Base-by-base conservation (phyloP, 2,329 filamentous ascomycete genomes). In the Phoma sp. region DNA sequence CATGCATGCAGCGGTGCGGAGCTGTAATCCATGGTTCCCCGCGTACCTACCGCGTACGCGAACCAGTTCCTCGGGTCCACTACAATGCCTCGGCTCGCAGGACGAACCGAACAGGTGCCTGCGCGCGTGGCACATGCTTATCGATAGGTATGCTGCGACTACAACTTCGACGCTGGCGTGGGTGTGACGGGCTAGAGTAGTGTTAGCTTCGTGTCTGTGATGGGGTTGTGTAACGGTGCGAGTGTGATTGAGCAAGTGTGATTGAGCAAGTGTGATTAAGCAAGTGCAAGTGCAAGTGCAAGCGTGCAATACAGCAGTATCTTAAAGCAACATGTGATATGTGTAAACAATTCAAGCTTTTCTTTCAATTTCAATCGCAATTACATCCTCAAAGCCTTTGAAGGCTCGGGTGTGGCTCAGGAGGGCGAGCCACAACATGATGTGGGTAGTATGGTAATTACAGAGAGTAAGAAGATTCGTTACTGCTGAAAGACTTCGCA, bases 401-500 rank as follows among this genome's bases (percentile, higher is more conserved):
- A 18, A 18, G 18, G 18, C 18, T 18, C 18, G 18, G 18, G 18
- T 18, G 18, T 18, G 18, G 18, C 18, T 18, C 18, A 2, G 18
- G 1, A 18, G 18, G 18, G 18, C 18, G 44, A 39, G 33, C 29
- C 39, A 39, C 39, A 39, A 40, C 40, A 40, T 54, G 32, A 18
- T 13, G 36, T 49, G 36, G 30, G 49, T 42, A 42, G 47, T 55
- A 50, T 55, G 52, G 32, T 55, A 55, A 27, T 42, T 55, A 55
- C 52, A 18, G 18, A 54, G 38, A 13, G 36, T 45, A 55, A 43
- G 18, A 41, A 52, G 14, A 41, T 35, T 49, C 37, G 32, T 50
- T 35, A 47, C 4, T 35, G 35, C 7, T 37, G 42, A 18, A 18
- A 18, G 18, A 18, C 18, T 18, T 18, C 18, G 18, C 18, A 18